A percentile compares a stretch with the other conserved stretches of the same genome.
These are phyloP conservation scores for Canavalia gladiata DNA, from an alignment of 306 rosid species.

Conservation along the genomic window DNA sequence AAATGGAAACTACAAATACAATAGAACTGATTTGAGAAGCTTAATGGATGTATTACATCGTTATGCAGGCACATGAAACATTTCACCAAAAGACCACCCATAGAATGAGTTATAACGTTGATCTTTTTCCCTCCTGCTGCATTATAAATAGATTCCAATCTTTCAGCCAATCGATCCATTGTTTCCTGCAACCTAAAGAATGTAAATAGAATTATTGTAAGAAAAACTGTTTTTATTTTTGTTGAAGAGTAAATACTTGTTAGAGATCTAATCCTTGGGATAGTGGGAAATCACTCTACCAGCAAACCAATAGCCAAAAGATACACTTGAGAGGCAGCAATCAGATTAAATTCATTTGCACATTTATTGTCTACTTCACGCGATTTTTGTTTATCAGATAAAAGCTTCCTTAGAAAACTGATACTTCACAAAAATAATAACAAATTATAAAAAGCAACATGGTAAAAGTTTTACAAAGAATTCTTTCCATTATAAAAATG, in stretches of 20 bases:
- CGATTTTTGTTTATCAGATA: conserved; percentile 27
- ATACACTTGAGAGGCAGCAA: conserved; percentile 21
- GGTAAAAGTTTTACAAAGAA: conserved; percentile 5
- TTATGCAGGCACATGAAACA: conserved; percentile 88
- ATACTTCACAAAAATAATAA: conserved; percentile 19
- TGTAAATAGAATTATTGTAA: conserved; percentile 28
- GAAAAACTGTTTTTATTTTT: conserved; percentile 14
- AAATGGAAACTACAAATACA: conserved; percentile 34
- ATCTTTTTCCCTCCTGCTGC: conserved; percentile 97
- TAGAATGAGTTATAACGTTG: conserved; percentile 87
- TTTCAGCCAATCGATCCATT: conserved; percentile 75
- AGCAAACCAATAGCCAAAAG: conserved; percentile 25
- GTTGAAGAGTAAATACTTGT: conserved; percentile 3
- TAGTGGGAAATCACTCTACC: conserved; percentile 26
- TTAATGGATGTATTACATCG: conserved; percentile 64
- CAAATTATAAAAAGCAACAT: background rate
- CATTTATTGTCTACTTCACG: conserved; percentile 14
- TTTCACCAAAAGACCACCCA: conserved; percentile 98
- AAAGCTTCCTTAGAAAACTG: conserved; percentile 34
- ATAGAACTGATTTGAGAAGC: conserved; percentile 38
- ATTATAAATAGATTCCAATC: conserved; percentile 70
- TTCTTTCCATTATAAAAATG: conserved; percentile 2
- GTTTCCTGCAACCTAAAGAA: conserved; percentile 85
- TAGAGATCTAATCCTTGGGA: conserved; percentile 23
- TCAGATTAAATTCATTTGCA: conserved; percentile 27